phyloP scores from a whole-genome alignment of 179 eudicot genomes.

The Camellia oleifera region DNA sequence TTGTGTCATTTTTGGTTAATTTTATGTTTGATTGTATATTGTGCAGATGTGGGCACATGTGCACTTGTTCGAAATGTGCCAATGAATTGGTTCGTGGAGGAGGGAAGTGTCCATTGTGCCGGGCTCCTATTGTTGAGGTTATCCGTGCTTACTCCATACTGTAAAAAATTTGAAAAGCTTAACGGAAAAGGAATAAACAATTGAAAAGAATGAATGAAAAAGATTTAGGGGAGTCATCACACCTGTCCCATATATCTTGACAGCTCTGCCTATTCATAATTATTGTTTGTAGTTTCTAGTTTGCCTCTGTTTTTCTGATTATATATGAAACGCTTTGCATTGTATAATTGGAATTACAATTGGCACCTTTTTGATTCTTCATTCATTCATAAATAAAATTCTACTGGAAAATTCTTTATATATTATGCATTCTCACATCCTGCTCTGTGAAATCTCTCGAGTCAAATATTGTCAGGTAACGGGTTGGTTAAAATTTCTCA shows the following conservation, averaged over 20 bases:
- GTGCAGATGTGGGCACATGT: conserved; percentile 99
- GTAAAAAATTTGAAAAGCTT: conserved; percentile 37
- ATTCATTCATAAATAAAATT: conserved; percentile 36
- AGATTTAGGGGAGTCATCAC: conserved; percentile 7
- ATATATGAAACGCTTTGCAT: conserved; percentile 25
- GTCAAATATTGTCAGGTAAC: too few relatives aligned
- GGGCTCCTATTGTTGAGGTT: conserved; percentile 95
- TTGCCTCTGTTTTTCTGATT: conserved; percentile 29
- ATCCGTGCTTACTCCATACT: conserved; percentile 91
- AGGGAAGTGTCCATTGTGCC: conserved; percentile 95
- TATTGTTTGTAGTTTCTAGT: conserved; percentile 19
- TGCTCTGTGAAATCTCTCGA: too few relatives aligned
- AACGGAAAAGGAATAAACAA: conserved; percentile 19
- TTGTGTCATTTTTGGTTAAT: background rate
- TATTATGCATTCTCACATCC: too few relatives aligned
- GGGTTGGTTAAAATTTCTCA: too few relatives aligned
- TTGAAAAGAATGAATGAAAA: conserved; percentile 11
- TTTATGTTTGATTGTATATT: background rate
- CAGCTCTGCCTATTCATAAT: conserved; percentile 16
- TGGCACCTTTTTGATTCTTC: conserved; percentile 29
- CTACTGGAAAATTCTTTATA: conserved; percentile 24
- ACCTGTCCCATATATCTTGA: conserved; percentile 5
- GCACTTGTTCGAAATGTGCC: conserved; percentile 93
- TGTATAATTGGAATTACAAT: conserved; percentile 35
- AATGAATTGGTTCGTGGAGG: conserved; percentile 86